These are phyloP conservation scores for Salix exigua DNA, from an alignment of 345 rosid genomes.

Conservation along the genomic window DNA sequence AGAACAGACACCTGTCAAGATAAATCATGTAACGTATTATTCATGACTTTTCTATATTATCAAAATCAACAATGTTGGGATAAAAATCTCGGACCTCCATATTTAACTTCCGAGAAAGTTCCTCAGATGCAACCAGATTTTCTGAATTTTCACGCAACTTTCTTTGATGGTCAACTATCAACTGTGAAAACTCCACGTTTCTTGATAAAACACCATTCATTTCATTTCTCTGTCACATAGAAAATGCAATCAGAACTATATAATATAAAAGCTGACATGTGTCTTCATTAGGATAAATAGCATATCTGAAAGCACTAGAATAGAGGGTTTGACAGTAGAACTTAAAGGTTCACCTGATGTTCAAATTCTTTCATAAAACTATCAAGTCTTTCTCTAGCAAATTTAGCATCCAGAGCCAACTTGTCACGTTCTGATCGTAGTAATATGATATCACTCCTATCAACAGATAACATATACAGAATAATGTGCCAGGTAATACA, in stretches of 20 bases:
- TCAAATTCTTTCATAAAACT: constrained; percentile 70
- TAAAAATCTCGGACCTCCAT: constrained; percentile 60
- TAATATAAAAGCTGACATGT: background rate
- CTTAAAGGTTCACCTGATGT: constrained; percentile 50
- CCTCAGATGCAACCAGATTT: constrained; percentile 69
- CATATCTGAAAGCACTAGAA: background rate
- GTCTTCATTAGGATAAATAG: background rate
- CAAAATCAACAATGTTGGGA: background rate
- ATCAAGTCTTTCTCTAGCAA: constrained; percentile 70
- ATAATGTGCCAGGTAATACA: background rate
- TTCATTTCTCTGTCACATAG: constrained; percentile 57
- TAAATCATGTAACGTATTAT: constrained; percentile 15
- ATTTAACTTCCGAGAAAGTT: constrained; percentile 61
- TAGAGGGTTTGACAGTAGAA: background rate
- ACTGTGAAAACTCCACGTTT: constrained; percentile 83
- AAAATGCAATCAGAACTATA: constrained; percentile 15
- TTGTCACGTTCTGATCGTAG: constrained; percentile 76
- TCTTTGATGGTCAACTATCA: constrained; percentile 72
- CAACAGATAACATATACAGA: background rate
- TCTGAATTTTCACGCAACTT: constrained; percentile 77
- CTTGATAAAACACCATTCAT: constrained; percentile 58
- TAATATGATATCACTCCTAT: constrained; percentile 65
- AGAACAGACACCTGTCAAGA: constrained; percentile 56
- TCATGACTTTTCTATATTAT: constrained; percentile 1
- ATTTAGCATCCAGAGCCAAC: constrained; percentile 64